Evolutionary conservation across 1,284 basidiomycete genomes (phyloP).

Genomic region (Erythrobasidium hasegawianum): DNA sequence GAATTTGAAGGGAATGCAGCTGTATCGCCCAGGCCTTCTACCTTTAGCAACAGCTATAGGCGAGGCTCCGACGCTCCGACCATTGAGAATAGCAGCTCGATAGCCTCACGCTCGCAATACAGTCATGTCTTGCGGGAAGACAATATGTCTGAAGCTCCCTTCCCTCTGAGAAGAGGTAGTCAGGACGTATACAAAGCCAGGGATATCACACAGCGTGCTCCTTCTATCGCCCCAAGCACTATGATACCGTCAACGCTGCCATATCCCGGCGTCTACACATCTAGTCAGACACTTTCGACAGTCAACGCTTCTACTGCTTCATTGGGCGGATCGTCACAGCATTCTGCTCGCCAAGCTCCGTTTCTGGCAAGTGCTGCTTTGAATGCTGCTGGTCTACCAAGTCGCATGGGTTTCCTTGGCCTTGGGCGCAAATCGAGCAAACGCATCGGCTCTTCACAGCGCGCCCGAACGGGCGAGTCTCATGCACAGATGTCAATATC

Average conservation of each 20-base stretch:
- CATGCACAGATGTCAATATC: constrained; percentile 16
- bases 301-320: background rate
- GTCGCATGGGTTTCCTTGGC: constrained; percentile 24
- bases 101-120: background rate
- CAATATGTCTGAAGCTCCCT: background rate
- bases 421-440: constrained; percentile 27
- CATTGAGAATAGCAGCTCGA: background rate
- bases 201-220: constrained; percentile 18
- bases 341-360: background rate
- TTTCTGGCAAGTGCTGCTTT: constrained; percentile 20
- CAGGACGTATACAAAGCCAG: constrained; percentile 13
- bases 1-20: background rate
- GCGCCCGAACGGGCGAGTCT: constrained; percentile 1
- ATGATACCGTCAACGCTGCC: constrained; percentile 33
- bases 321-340: background rate
- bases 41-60: background rate
- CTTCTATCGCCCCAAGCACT: constrained; percentile 28
- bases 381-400: constrained; percentile 26
- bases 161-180: constrained; percentile 6
- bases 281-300: constrained; percentile 8
- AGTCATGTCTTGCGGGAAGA: background rate
- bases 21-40: background rate
- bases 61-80: background rate
- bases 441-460: constrained; percentile 2
- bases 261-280: constrained; percentile 28